Percentiles rank a stretch among this genome's conserved stretches.
Conservation (phyloP, 1,284 basidiomycete species). For the Schizopora paradoxa region DNA sequence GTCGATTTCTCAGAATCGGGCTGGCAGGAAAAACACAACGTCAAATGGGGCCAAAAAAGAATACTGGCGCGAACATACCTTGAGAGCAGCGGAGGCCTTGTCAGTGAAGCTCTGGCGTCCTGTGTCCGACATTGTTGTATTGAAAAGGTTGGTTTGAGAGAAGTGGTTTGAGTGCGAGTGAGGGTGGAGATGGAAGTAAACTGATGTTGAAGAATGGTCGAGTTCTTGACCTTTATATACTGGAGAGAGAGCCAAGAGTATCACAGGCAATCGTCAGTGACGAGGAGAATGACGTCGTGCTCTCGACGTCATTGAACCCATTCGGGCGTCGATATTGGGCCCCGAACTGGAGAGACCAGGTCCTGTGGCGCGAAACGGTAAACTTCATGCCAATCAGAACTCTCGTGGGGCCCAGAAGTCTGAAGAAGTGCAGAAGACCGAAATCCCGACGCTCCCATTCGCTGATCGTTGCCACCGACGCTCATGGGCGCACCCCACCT, state of each 20-base stretch:
- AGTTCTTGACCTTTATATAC: slow-evolving; percentile 4
- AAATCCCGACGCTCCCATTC: too few species aligned
- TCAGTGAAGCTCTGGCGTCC: slow-evolving; percentile 48
- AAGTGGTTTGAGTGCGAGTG: slow-evolving; percentile 2
- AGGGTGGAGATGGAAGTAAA: background rate
- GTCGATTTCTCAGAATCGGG: slow-evolving; percentile 51
- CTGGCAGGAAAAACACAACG: slow-evolving; percentile 24
- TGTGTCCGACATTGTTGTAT: slow-evolving; percentile 17
- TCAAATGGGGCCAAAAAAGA: background rate
- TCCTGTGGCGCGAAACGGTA: too few species aligned
- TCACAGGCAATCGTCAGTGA: background rate
- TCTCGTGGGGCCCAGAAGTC: too few species aligned
- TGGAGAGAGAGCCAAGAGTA: background rate
- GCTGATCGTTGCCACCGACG: too few species aligned
- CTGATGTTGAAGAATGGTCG: background rate
- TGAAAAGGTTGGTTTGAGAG: background rate
- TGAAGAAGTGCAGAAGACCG: too few species aligned
- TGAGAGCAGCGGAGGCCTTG: slow-evolving; percentile 42
- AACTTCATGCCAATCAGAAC: too few species aligned
- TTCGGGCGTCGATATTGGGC: too few species aligned
- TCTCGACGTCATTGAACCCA: too few species aligned
- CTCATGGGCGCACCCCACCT: too few species aligned
- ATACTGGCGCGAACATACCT: slow-evolving; percentile 28
- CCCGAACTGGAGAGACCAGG: too few species aligned
- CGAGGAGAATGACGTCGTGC: slow-evolving; percentile 7